Base-by-base conservation (phyloP, 2,329 filamentous ascomycete species). In the Colletotrichum zoysiae region DNA sequence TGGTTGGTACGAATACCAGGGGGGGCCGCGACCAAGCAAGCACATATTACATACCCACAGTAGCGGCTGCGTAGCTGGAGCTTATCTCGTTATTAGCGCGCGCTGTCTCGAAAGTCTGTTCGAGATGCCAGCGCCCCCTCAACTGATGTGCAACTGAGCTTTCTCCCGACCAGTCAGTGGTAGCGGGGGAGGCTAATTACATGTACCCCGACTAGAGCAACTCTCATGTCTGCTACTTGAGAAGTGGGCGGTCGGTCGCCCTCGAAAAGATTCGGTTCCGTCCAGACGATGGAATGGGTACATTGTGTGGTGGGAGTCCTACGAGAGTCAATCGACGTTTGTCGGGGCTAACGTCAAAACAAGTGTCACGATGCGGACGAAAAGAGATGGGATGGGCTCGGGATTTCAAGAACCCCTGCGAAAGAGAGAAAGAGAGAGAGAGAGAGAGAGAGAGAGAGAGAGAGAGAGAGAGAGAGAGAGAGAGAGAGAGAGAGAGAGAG, bases 1-100 rank as follows among this genome's bases (percentile, higher is more conserved):
- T 48, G 46, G 20, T 12, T n/a, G 20, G 44, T 4, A 44, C 30
- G 30, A 30, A 30, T 30, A 12, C 20, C 46, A 4, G 23, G 46
- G 8, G 44, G 18, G 46, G 18, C 44, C 18, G 11, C 18, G 44
- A n/a, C 7, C 44, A 46, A 46, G 44, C 42, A 42, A 42, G 38
- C 38, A 12, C 12, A 40, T 4, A 3, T 6, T 6, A 46, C 18
- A 7, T n/a, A 46, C 20, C 44, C 44, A 46, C 44, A 46, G 48
- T 48, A 53, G 69, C 40, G 59, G n/a, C 55, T 59, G 11, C 9
- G 8, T 11, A 38, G 65, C 42, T 70, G 60, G 65, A 65, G 56
- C 56, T 58, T 58, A 30, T 70, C 48, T 62, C 42, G 20, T 14
- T 58, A 53, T 14, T 58, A 53, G 65, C 46, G 40, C 46, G 40